These are phyloP conservation scores for Aspergillus novoparasiticus DNA, from an alignment of 2,329 filamentous ascomycete species.

Conservation along the genomic window DNA sequence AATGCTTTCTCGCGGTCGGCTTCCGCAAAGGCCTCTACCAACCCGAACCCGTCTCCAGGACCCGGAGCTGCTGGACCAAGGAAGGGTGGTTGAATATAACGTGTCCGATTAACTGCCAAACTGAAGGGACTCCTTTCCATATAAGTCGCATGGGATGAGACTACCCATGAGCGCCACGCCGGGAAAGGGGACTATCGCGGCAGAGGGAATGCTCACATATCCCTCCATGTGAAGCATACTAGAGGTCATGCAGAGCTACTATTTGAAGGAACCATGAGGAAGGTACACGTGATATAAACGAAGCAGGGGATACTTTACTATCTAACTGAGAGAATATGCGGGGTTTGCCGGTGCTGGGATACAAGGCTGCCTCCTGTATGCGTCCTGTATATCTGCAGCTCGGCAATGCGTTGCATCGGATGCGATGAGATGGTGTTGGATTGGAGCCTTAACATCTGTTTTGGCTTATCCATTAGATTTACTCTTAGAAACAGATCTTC, in stretches of 20 bases:
- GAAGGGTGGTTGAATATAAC: slow-evolving; percentile 32
- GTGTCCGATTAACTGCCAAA: neutral
- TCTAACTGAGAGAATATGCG: slow-evolving; percentile 1
- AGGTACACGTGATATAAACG: neutral
- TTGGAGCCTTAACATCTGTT: neutral
- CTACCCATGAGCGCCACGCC: neutral
- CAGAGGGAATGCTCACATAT: neutral
- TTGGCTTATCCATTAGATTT: slow-evolving; percentile 4
- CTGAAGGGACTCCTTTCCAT: neutral
- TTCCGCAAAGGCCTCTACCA: slow-evolving; percentile 17
- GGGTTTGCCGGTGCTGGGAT: neutral
- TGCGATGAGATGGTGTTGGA: neutral
- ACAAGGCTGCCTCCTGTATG: slow-evolving; percentile 3
- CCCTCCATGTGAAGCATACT: neutral
- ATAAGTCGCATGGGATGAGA: slow-evolving; percentile 2
- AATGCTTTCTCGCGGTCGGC: slow-evolving; percentile 28
- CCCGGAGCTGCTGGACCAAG: slow-evolving; percentile 31
- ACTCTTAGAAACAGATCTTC: neutral
- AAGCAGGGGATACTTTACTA: neutral
- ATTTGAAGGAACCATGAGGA: neutral
- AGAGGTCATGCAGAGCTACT: neutral
- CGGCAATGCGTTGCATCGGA: neutral
- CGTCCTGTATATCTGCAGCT: neutral
- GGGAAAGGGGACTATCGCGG: neutral
- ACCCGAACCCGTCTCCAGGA: slow-evolving; percentile 22